Conservation (phyloP, 768 basidiomycete species). For the Hemileccinum rubropunctum region DNA sequence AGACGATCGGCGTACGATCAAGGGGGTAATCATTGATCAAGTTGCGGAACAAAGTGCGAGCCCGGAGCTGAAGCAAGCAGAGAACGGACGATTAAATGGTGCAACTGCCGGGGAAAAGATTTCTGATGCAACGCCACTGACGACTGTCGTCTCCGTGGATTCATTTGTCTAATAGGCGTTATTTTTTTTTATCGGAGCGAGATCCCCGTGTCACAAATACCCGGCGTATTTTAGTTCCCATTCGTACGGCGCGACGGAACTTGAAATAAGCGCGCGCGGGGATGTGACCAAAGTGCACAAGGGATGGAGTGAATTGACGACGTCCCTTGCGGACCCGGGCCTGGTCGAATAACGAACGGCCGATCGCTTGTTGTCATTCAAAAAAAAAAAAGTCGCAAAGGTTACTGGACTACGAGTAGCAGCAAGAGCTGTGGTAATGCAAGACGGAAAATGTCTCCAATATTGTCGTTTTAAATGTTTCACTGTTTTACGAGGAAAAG, state of each 20-base stretch:
- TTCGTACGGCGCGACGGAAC: conserved; percentile 9
- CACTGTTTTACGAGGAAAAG: conserved; percentile 24
- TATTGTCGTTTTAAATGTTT: background rate
- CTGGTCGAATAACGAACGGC: conserved; percentile 15
- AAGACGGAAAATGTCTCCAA: background rate
- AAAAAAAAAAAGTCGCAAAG: no score
- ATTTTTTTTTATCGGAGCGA: conserved; percentile 5
- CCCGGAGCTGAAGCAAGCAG: conserved; percentile 11
- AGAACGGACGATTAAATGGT: conserved; percentile 7
- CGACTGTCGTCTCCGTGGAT: conserved; percentile 22
- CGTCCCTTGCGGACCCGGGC: conserved; percentile 20
- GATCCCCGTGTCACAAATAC: conserved; percentile 2
- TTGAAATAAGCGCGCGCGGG: conserved; percentile 7
- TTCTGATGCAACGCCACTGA: conserved; percentile 10
- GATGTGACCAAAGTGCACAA: conserved; percentile 20
- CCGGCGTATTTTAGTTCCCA: conserved; percentile 6
- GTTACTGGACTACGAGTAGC: no score
- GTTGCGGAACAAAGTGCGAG: conserved; percentile 10
- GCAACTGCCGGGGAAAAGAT: conserved; percentile 22
- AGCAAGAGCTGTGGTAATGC: no score
- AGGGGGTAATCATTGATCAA: conserved; percentile 27
- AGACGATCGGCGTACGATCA: conserved; percentile 43
- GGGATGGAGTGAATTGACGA: conserved; percentile 22
- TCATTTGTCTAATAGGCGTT: conserved; percentile 15
- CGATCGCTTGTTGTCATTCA: conserved; percentile 5